Percentiles rank a stretch among this genome's conserved stretches.
Evolutionary conservation across 108 stramenopile species (phyloP).

Genomic region (Stephanodiscus minutulus): DNA sequence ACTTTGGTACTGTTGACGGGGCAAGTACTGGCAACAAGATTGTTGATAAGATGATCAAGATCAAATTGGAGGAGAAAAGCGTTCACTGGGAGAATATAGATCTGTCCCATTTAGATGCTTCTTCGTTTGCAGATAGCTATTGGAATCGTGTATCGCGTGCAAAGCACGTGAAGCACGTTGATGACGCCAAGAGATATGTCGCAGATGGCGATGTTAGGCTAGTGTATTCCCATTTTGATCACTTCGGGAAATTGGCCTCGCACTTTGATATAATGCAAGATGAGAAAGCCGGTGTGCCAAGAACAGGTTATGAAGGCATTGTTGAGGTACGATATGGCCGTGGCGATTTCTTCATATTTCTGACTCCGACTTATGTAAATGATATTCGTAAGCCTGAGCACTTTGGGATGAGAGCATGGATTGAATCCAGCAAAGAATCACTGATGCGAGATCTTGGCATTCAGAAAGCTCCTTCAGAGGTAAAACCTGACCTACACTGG

Average conservation of each 20-base stretch:
- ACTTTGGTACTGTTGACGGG: slow-evolving; percentile 78
- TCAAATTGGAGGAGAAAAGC: slow-evolving; percentile 58
- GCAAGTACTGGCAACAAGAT: slow-evolving; percentile 60
- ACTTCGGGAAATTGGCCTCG: slow-evolving; percentile 61
- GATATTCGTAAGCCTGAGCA: slow-evolving; percentile 10
- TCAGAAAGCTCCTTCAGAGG: background rate
- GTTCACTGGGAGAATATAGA: slow-evolving; percentile 74
- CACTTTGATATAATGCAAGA: slow-evolving; percentile 78
- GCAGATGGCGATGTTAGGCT: slow-evolving; percentile 49
- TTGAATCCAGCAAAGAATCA: slow-evolving; percentile 21
- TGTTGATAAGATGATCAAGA: slow-evolving; percentile 37
- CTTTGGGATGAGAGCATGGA: slow-evolving; percentile 47
- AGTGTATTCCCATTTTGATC: slow-evolving; percentile 52
- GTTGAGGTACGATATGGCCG: slow-evolving; percentile 68
- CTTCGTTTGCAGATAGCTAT: slow-evolving; percentile 53
- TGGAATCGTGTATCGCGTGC: slow-evolving; percentile 48
- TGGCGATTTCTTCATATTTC: slow-evolving; percentile 53
- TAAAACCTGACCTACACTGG: background rate
- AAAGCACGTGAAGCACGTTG: slow-evolving; percentile 34
- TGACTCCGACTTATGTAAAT: slow-evolving; percentile 48
- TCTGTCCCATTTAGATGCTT: slow-evolving; percentile 61
- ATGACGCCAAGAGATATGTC: slow-evolving; percentile 47
- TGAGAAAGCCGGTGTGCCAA: slow-evolving; percentile 89
- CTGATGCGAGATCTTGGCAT: slow-evolving; percentile 31
- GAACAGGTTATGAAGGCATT: slow-evolving; percentile 92